phyloP scores from a whole-genome alignment of 441 rosid species.

The Omphalea diandra region DNA sequence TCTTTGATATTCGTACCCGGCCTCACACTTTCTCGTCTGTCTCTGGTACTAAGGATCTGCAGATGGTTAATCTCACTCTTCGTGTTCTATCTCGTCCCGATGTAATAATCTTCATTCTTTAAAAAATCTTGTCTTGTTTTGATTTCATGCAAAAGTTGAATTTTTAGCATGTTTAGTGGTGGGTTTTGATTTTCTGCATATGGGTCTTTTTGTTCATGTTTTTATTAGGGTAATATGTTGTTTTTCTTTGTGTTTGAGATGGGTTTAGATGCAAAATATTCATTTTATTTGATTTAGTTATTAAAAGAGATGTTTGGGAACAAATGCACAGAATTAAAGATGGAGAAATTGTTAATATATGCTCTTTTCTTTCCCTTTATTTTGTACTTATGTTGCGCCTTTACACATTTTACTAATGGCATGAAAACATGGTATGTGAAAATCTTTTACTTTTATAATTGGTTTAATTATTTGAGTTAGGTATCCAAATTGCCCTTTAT shows the following conservation, averaged over 20 bases:
- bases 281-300: not conserved
- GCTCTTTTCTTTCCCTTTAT: not conserved
- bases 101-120: slow-evolving; percentile 32
- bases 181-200: too few relatives aligned
- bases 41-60: slow-evolving; percentile 97
- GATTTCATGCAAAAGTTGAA: not conserved
- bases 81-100: slow-evolving; percentile 94
- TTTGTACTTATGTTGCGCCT: too few relatives aligned
- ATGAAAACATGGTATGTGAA: too few relatives aligned
- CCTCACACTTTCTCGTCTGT: slow-evolving; percentile 94
- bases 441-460: not conserved
- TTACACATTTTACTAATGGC: not conserved
- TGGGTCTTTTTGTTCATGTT: not conserved
- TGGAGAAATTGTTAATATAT: not conserved
- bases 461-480: slow-evolving; percentile 30
- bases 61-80: slow-evolving; percentile 97
- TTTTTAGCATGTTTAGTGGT: not conserved
- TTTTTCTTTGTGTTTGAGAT: not conserved
- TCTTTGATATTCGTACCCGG: slow-evolving; percentile 82
- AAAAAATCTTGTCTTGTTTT: not conserved
- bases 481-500: slow-evolving; percentile 67
- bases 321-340: slow-evolving; percentile 1
- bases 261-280: not conserved
- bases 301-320: slow-evolving; percentile 30
- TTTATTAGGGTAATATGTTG: not conserved